Evolutionary conservation across 306 rosid species (phyloP), one percentile per base, ranked within the genome.

Genomic region (Carpinus viminea): DNA sequence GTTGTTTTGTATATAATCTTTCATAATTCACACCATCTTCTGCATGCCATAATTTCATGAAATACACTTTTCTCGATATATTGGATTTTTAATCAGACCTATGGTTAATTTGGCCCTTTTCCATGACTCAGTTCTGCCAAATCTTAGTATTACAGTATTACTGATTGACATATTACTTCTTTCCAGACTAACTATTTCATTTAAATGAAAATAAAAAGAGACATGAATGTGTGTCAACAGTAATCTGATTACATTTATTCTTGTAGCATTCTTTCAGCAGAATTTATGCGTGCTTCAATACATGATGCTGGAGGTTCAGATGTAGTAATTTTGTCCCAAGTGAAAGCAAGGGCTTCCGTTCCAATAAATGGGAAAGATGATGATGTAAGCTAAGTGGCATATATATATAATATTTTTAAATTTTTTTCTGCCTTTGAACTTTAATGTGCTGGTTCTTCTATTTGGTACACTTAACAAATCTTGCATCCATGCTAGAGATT

Each of bases 241-340:
- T 89, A 78, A 88, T n/a, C 84, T 79, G 72, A 77, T 85, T 91
- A 74, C 75, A 73, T 87, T 83, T 91, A 50, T 83, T 89, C 82
- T 84, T 89, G 93, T 84, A 96, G 99, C 91, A 96, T 96, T 90
- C 99, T 96, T 88, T 91, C 98, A 17, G 93, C 97, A 76, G 99
- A 96, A 82, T 96, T 96, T 87, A 83, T 96, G 87, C 92, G 86
- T 78, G 81, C 89, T 78, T 88, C 99, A 78, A 80, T 93, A 81
- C 93, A 87, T 28, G 99, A 89, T 85, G 88, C 88, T 60, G 88
- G 89, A 47, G 94, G 93, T 80, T 86, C 85, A 73, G 99, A 96
- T 78, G 45, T 43, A 57, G 78, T 83, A 59, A 88, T 96, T 83
- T 87, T 93, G 75, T 91, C 97, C 74, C 89, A 86, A 83, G 92